Base-by-base conservation (phyloP, 805 yeast genomes). In the Suhomyces kilbournensis region DNA sequence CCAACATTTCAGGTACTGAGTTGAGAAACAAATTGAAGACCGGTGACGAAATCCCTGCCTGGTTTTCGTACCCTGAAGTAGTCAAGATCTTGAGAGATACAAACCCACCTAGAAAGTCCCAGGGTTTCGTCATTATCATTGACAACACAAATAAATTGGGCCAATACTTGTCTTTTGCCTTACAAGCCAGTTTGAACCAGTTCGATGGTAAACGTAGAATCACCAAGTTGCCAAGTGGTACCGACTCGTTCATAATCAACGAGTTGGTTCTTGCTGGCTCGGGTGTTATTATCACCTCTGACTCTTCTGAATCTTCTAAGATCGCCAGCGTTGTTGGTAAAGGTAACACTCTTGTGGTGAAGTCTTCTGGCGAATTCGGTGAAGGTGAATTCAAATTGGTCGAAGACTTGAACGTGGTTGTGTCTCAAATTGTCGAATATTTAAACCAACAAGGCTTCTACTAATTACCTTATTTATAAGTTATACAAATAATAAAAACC, bases 41-140 rank as follows among this genome's bases (percentile, higher is more conserved):
- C 55, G 97, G 97, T 53, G 79, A 86, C 43, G 86, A 86, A 56
- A 93, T 92, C 61, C 98, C 98, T 57, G 94, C 83, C 67, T 92
- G 98, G 98, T 92, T 93, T 74, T 90, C 97, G 4, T 92, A 92
- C 74, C 97, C 97, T 3, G 97, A 92, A 71, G 97, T 93, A 49
- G 98, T 93, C 54, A 81, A 82, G 69, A 91, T 93, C 54, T 80
- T 92, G 63, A 86, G 98, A 68, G 93, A 90, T 63, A 83, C 92
- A 45, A 92, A 92, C 70, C 97, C 97, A 52, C 97, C 98, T 57
- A 84, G 97, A 72, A 82, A 79, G 53, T 70, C 79, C 53, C 98
- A 93, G 75, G 98, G 98, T 34, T 93, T 92, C 70, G 88, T 90
- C 7, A 74, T 91, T 49, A 79, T 85, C 55, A 74, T 90, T 49